Base-by-base conservation (phyloP, 305 asterid genomes). In the Solanum chacoense region DNA sequence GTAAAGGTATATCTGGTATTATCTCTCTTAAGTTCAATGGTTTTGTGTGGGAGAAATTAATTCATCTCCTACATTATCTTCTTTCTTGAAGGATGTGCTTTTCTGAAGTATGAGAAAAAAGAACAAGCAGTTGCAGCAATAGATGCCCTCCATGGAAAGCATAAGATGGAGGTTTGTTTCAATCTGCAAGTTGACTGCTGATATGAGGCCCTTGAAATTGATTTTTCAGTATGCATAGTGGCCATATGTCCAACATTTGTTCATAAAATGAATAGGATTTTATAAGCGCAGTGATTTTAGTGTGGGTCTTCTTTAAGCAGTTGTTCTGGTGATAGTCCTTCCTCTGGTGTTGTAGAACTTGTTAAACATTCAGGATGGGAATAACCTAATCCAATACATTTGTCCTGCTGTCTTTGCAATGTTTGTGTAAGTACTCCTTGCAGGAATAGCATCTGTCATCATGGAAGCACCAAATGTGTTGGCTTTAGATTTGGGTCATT, bases 111-210 rank as follows among this genome's bases (percentile, higher is more conserved):
- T 89, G 98, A 96, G 93, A 94, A 95, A 36, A 95, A 94, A 90
- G 98, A 95, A 87, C 97, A 97, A 93, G 97, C 99, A 36, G 92
- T 97, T 88, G 96, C 95, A 80, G 98, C 98, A 81, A 96, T 97
- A 79, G 98, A 97, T 77, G 95, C 96, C 85, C 98, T 97, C 87
- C 94, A 94, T 84, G 98, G 97, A 91, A 95, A 93, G 90, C 98
- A 95, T 92, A 93, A 88, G 91, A 94, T 94, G 94, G 98, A 95
- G 98, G 98, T 95, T 80, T 87, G 95, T 89, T 32, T 75, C 75
- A 22, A 45, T 59, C 12, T 55, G 50, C 45, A 55, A 32, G 50
- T 55, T 59, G 75, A 59, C 87, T 84, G 87, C 74, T 55, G 32
- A 84, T 55, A 69, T 55, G 87, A 32, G 71, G 50, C 18, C 40